These are phyloP conservation scores for Rhodocollybia butyracea DNA, from an alignment of 768 basidiomycete genomes.

Conservation along the genomic window DNA sequence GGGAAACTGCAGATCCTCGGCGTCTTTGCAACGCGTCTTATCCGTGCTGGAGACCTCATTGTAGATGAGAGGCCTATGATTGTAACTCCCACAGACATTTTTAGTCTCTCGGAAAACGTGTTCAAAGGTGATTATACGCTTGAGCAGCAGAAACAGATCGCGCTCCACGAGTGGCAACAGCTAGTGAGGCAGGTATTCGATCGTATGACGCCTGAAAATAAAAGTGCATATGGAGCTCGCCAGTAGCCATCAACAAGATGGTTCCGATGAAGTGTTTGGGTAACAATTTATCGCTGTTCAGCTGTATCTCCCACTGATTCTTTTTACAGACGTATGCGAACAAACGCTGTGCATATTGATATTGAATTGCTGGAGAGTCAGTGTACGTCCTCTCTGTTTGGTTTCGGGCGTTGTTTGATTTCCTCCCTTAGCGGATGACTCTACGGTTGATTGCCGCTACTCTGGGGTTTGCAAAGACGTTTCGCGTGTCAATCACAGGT, in stretches of 20 bases:
- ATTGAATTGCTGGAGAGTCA: not conserved
- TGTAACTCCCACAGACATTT: not conserved
- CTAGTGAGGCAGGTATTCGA: not conserved
- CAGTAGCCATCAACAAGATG: not conserved
- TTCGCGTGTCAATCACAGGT: slow-evolving; percentile 45
- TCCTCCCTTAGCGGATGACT: slow-evolving; percentile 20
- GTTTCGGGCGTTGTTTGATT: slow-evolving; percentile 29
- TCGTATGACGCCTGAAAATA: not conserved
- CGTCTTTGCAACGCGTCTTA: slow-evolving; percentile 32
- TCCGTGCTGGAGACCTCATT: slow-evolving; percentile 31
- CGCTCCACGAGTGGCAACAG: not conserved
- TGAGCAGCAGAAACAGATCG: not conserved
- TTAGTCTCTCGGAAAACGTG: not conserved
- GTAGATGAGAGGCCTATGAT: slow-evolving; percentile 21
- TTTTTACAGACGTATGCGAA: not conserved
- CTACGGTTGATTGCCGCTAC: slow-evolving; percentile 24
- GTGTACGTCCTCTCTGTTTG: not conserved
- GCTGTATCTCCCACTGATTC: not conserved
- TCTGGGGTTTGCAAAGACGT: slow-evolving; percentile 40
- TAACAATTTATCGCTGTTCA: not conserved
- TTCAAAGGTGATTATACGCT: too few relatives aligned
- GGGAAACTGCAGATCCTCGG: slow-evolving; percentile 32
- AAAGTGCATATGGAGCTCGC: not conserved
- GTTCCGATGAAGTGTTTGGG: not conserved
- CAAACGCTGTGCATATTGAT: not conserved